Base-by-base conservation (phyloP, 2,329 filamentous ascomycete genomes). In the Aspergillus sp. region DNA sequence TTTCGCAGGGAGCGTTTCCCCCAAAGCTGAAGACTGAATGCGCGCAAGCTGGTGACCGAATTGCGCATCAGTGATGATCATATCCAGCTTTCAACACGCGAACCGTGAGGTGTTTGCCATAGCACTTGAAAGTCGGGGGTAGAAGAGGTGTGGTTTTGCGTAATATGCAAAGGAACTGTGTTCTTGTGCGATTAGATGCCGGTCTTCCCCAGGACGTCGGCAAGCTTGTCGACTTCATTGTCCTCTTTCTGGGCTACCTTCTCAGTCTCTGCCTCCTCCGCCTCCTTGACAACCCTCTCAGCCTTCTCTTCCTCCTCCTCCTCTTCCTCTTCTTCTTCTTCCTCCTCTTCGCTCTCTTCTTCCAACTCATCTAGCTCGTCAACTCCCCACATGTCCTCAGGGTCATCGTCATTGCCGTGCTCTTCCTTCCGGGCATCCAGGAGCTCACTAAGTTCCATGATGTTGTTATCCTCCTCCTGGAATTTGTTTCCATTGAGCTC, bases 401-500 rank as follows among this genome's bases (percentile, higher is more conserved):
- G 82, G 38, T 93, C 83, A 4, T 83, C 79, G 9, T 83, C 78
- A 17, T 79, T 81, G 20, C 76, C 76, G 22, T 81, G 77, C 64
- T 89, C 86, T 71, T 93, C 89, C 78, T 93, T 93, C 62, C 92
- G 87, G 68, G 85, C 83, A 57, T 91, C 88, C 24, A 97, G 80
- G 26, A 95, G 79, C 51, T 87, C 84, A 64, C 87, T 85, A 45
- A 98, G 80, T 20, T 80, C 81, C 59, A 85, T 76, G 42, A 97
- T 82, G 26, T 85, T 85, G 47, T 84, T 80, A 66, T 98, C 91
- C 3, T 96, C 91, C 74, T 97, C 93, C 8, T 84, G 80, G 67
- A 99, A 96, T 71, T 91, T 95, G 80, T 99, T 99, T 50, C 95
- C 95, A 73, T 99, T 98, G 64, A 99, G 80, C 77, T 98, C 95